Conservation (phyloP, 495 filamentous ascomycete genomes). For the Immersiella caudata region DNA sequence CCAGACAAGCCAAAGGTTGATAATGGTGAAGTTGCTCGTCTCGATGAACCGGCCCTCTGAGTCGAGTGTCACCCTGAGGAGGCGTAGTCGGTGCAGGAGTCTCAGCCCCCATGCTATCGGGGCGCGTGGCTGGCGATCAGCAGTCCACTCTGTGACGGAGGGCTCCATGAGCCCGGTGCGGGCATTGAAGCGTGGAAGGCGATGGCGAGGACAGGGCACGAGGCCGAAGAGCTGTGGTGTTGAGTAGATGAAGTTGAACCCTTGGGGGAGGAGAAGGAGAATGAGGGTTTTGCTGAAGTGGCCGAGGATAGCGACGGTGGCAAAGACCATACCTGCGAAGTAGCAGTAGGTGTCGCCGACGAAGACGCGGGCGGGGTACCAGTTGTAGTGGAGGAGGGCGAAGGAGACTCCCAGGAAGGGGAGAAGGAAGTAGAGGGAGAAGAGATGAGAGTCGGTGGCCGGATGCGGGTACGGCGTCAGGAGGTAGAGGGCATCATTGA, state of each 20-base stretch:
- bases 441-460: slow-evolving; percentile 92
- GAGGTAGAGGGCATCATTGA: slow-evolving; percentile 83
- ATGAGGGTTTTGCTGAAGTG: slow-evolving; percentile 98
- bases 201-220: slow-evolving; percentile 89
- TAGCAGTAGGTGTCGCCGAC: slow-evolving; percentile 99
- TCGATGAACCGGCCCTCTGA: slow-evolving; percentile 71
- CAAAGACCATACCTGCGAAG: slow-evolving; percentile 98
- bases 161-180: slow-evolving; percentile 81
- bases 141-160: slow-evolving; percentile 76
- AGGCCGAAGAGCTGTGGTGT: slow-evolving; percentile 85
- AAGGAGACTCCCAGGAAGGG: slow-evolving; percentile 91
- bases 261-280: slow-evolving; percentile 88
- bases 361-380: slow-evolving; percentile 94
- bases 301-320: slow-evolving; percentile 91
- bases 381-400: slow-evolving; percentile 88
- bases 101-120: slow-evolving; percentile 63
- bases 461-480: slow-evolving; percentile 84
- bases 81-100: slow-evolving; percentile 61
- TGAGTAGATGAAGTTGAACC: slow-evolving; percentile 95
- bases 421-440: slow-evolving; percentile 90
- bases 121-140: slow-evolving; percentile 64
- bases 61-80: slow-evolving; percentile 67
- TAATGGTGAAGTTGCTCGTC: slow-evolving; percentile 85
- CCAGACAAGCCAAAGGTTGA: slow-evolving; percentile 97
- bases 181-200: slow-evolving; percentile 84